Base-by-base conservation (phyloP, 106 monocot species). In the Dactylorhiza incarnata region DNA sequence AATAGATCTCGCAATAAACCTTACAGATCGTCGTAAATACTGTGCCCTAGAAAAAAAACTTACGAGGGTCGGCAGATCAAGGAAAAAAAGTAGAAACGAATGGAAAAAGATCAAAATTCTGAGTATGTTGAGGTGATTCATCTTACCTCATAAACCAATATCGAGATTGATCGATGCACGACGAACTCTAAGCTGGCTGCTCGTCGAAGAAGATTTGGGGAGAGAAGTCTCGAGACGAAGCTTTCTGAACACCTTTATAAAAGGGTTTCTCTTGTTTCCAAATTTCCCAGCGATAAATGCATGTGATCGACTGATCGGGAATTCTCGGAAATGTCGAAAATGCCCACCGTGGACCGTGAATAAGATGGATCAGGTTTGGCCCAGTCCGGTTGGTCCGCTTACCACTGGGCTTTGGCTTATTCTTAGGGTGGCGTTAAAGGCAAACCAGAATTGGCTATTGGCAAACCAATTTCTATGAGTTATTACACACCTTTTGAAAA, bases 111-210 rank as follows among this genome's bases (percentile, higher is more conserved):
- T 6, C 6, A 22, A 26, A 8, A 45, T 23, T 62, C 29, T 14
- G 0, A 29, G 10, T 16, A 15, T 62, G 22, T 46, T 22, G 12
- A 43, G 25, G 15, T 7, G 59, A 6, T 5, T 44, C 6, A 13
- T 26, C 37, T 48, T 82, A 91, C 91, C 91, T 91, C 91, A 91
- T 91, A 91, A 91, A 91, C 91, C 79, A 84, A 82, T 81, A 80
- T 73, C 70, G 74, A 79, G 73, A 80, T 53, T 45, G 79, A 83
- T 88, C 88, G 81, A 72, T 74, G 45, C 63, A 49, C 72, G 72
- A 22, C 48, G 29, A 46, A 22, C 72, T 48, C 49, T 9, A 49
- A 5, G 72, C 9, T 22, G 23, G 72, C 19, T 20, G 47, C 6
- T 69, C 13, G 66, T 6, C 29, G 29, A 29, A 43, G 5, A 14